phyloP scores from a whole-genome alignment of 2,329 filamentous ascomycete species.

The Aspergillus nomiae region DNA sequence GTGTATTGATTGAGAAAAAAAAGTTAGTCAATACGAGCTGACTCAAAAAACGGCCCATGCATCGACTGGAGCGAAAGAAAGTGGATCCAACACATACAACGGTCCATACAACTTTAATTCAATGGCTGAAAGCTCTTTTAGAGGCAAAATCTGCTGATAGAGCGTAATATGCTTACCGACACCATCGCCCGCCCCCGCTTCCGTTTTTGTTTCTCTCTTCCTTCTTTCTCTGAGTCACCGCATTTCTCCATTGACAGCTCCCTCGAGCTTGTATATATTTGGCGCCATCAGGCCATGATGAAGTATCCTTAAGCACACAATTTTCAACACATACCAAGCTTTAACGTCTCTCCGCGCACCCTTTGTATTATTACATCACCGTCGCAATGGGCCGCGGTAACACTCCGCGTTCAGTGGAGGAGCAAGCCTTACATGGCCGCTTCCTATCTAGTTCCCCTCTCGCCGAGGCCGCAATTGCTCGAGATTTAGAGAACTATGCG shows the following conservation, averaged over 20 bases:
- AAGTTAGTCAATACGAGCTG: neutral
- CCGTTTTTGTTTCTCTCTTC: conserved; percentile 7
- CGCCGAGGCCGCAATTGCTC: conserved; percentile 65
- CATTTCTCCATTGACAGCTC: neutral
- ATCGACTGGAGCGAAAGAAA: neutral
- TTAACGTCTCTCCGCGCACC: neutral
- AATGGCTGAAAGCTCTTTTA: conserved; percentile 3
- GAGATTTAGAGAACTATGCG: conserved; percentile 66
- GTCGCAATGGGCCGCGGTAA: conserved; percentile 30
- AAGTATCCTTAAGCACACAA: neutral
- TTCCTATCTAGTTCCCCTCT: conserved; percentile 65
- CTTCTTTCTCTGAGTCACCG: conserved; percentile 2
- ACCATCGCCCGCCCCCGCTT: conserved; percentile 3
- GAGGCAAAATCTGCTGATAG: conserved; percentile 5
- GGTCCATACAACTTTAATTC: conserved; percentile 10
- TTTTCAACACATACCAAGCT: neutral
- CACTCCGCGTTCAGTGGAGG: conserved; percentile 27
- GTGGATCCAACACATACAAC: conserved; percentile 4
- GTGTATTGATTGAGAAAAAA: neutral
- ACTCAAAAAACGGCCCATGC: neutral
- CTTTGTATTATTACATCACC: neutral
- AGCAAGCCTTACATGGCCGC: conserved; percentile 40
- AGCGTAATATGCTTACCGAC: neutral
- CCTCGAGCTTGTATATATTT: neutral
- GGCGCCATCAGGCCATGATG: neutral